Evolutionary conservation across 768 basidiomycete genomes (phyloP).

Genomic region (Sarcodon sp.): DNA sequence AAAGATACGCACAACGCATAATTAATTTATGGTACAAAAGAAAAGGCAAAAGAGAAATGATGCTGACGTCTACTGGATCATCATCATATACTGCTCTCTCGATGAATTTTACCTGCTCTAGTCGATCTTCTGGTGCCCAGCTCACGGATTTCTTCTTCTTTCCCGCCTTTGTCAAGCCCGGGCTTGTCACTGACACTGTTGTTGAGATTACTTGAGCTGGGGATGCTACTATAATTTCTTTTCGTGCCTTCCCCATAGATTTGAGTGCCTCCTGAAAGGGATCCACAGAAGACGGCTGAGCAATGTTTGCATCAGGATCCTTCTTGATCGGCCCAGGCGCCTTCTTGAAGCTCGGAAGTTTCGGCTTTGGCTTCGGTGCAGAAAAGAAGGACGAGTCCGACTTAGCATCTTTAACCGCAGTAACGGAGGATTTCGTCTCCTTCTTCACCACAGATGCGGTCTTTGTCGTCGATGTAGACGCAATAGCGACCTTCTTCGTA

Average conservation of each 20-base stretch:
- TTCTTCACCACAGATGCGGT: slow-evolving; percentile 39
- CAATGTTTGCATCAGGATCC: slow-evolving; percentile 44
- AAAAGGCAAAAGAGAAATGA: slow-evolving; percentile 24
- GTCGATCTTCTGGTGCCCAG: slow-evolving; percentile 63
- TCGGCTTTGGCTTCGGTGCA: slow-evolving; percentile 72
- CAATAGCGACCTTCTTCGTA: slow-evolving; percentile 52
- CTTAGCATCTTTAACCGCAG: slow-evolving; percentile 59
- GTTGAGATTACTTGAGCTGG: slow-evolving; percentile 7
- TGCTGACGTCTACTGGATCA: slow-evolving; percentile 77
- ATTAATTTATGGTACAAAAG: slow-evolving; percentile 38
- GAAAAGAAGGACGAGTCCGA: slow-evolving; percentile 86
- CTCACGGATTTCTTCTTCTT: slow-evolving; percentile 70
- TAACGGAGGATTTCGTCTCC: slow-evolving; percentile 27
- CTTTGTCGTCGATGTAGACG: slow-evolving; percentile 25
- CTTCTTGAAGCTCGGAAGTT: slow-evolving; percentile 81
- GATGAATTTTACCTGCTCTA: slow-evolving; percentile 68
- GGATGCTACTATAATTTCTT: slow-evolving; percentile 48
- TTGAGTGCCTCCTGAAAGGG: slow-evolving; percentile 79
- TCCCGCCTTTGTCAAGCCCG: slow-evolving; percentile 19
- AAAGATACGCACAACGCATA: slow-evolving; percentile 17
- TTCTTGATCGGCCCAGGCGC: slow-evolving; percentile 39
- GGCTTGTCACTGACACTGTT: slow-evolving; percentile 12
- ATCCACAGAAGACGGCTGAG: slow-evolving; percentile 67
- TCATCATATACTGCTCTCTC: slow-evolving; percentile 84
- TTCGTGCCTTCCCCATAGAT: slow-evolving; percentile 59